Conservation (phyloP, 331 rosid species). For the Pyrus hybrid region DNA sequence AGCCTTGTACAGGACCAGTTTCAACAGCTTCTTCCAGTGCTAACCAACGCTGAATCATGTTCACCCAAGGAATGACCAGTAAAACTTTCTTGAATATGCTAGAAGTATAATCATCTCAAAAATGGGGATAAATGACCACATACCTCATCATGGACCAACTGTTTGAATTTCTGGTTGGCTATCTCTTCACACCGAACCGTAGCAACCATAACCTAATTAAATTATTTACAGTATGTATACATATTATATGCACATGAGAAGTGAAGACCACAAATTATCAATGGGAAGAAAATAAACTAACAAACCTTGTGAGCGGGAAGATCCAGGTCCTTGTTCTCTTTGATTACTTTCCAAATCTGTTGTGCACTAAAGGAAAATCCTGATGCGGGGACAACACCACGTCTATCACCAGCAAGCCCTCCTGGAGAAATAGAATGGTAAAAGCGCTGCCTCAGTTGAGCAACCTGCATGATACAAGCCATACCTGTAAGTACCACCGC, state of each 20-base stretch:
- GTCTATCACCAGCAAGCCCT: constrained; percentile 88
- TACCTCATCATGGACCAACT: constrained; percentile 55
- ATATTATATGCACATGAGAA: constrained; percentile 7
- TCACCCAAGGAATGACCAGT: constrained; percentile 3
- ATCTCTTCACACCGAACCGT: constrained; percentile 98
- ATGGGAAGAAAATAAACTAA: constrained; percentile 5
- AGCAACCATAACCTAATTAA: constrained; percentile 88
- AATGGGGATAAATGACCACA: constrained; percentile 4
- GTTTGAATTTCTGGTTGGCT: constrained; percentile 54
- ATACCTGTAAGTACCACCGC: background rate
- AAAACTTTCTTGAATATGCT: background rate
- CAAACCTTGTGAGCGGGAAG: constrained; percentile 97
- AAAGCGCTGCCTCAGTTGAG: constrained; percentile 76
- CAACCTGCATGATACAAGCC: constrained; percentile 46
- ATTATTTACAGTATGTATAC: background rate
- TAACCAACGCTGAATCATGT: constrained; percentile 56
- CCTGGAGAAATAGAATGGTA: constrained; percentile 75
- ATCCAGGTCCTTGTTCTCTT: constrained; percentile 88
- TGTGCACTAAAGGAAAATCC: constrained; percentile 89
- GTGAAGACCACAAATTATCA: background rate
- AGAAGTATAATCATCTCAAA: background rate
- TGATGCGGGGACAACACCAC: constrained; percentile 88
- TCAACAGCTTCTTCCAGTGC: constrained; percentile 60
- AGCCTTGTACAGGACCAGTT: constrained; percentile 52
- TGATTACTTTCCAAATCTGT: constrained; percentile 86